Evolutionary conservation across 164 flowering plant genomes (phyloP).

Genomic region (Tetrastigma voinierianum): DNA sequence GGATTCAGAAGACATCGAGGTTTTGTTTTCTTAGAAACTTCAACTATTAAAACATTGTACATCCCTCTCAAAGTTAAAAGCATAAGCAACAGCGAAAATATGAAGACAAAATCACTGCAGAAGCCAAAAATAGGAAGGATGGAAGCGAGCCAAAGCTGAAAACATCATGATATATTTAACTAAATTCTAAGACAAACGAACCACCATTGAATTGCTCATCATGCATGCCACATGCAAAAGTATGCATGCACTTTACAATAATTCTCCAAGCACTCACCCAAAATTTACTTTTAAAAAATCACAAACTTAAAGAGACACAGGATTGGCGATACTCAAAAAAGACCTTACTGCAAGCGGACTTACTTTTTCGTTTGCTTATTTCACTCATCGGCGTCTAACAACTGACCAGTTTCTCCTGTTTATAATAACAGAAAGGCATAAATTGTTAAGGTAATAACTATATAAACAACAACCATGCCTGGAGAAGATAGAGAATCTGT

Average conservation of each 20-base stretch:
- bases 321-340: too few relatives aligned
- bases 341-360: too few relatives aligned
- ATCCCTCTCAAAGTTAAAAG: too few relatives aligned
- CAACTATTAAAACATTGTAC: too few relatives aligned
- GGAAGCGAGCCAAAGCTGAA: too few relatives aligned
- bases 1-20: too few relatives aligned
- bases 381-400: slow-evolving; percentile 88
- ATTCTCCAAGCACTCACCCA: background rate
- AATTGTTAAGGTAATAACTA: background rate
- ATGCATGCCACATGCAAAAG: too few relatives aligned
- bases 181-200: background rate
- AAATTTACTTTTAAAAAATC: background rate
- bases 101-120: too few relatives aligned
- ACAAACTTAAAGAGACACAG: background rate
- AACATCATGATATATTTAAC: too few relatives aligned
- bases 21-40: too few relatives aligned
- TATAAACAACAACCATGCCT: background rate
- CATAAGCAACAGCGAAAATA: too few relatives aligned
- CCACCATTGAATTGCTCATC: background rate
- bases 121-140: too few relatives aligned
- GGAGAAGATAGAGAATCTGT: slow-evolving; percentile 9
- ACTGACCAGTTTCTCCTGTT: slow-evolving; percentile 85
- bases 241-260: background rate
- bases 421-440: slow-evolving; percentile 33
- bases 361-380: slow-evolving; percentile 83